Conservation (phyloP, 2,329 filamentous ascomycete species). For the Ophiocordyceps camponoti-leonardi region DNA sequence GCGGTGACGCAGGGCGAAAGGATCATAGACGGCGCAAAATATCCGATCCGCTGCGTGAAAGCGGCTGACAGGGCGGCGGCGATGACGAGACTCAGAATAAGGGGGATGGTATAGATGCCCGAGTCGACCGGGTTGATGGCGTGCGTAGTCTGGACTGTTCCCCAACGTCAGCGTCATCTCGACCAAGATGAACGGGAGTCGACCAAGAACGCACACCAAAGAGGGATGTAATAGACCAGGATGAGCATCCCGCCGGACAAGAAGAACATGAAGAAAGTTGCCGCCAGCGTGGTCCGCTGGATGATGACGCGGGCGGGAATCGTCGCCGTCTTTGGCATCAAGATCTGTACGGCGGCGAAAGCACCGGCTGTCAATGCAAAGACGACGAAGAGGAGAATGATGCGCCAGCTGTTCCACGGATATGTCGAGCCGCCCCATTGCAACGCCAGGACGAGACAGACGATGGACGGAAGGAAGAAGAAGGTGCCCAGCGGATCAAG, state of each 20-base stretch:
- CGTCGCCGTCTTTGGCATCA: constrained; percentile 23
- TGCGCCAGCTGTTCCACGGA: constrained; percentile 26
- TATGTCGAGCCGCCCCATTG: constrained; percentile 38
- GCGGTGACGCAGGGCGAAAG: constrained; percentile 12
- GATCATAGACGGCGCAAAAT: constrained; percentile 24
- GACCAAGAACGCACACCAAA: constrained; percentile 1
- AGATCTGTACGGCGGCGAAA: constrained; percentile 30
- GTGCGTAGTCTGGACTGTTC: constrained; percentile 30
- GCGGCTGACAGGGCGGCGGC: constrained; percentile 25
- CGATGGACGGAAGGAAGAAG: constrained; percentile 32
- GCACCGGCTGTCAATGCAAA: constrained; percentile 26
- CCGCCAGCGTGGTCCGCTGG: constrained; percentile 21
- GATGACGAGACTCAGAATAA: constrained; percentile 32
- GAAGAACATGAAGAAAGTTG: constrained; percentile 24
- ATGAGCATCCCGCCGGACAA: constrained; percentile 35
- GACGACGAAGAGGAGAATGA: constrained; percentile 35
- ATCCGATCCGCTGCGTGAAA: constrained; percentile 24
- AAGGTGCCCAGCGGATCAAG: constrained; percentile 31
- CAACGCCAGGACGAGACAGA: constrained; percentile 36
- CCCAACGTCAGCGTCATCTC: constrained; percentile 19
- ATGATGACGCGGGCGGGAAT: constrained; percentile 26
- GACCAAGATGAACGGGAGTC: constrained; percentile 2
- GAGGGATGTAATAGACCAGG: constrained; percentile 30
- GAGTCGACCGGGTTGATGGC: constrained; percentile 33
- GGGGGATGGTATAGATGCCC: constrained; percentile 35